Base-by-base conservation (phyloP, 1,139 yeast species). In the Yamadazyma songkhlaensis region DNA sequence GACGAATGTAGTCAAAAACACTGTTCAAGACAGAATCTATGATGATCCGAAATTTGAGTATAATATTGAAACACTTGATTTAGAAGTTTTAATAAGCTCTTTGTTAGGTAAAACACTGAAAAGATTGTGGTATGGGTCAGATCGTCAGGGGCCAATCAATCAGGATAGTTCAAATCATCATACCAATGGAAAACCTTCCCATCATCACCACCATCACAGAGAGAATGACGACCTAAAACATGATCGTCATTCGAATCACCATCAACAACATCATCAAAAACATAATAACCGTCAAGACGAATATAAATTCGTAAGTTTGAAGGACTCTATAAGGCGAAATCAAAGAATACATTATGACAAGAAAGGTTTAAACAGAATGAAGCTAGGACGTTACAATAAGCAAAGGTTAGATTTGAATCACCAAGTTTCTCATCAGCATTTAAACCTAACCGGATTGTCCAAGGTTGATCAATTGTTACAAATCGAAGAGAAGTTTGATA, bases 1-100 rank as follows among this genome's bases (percentile, higher is more conserved):
- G 38, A 79, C 81, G 28, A 79, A 75, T 50, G 85, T 71, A 21
- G 87, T 86, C 30, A 85, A 84, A 48, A 75, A 76, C 21, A 83
- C 90, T 0, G 87, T 86, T 33, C 87, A 83, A 51, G 95, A 86
- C 51, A 63, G 62, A 44, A 64, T 69, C 20, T 59, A 53, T 37
- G 59, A 53, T 22, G 64, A 59, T 15, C 52, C 47, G 7, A 40
- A 47, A 13, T 44, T 48, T 25, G 46, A 48, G 31, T 42, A 59
- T 9, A 76, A 71, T 23, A 70, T 71, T 11, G 77, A 72, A 43
- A 69, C 75, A 0, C 47, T 65, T 17, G 75, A 71, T 38, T 54
- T 72, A 38, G 75, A 68, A 23, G 35, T 48, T 3, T 51, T 71
- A 25, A 63, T 65, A 23, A 57, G 58, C 34, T 56, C 57, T 46